Conservation (phyloP, 140 eudicot species). For the Stevia rebaudiana region DNA sequence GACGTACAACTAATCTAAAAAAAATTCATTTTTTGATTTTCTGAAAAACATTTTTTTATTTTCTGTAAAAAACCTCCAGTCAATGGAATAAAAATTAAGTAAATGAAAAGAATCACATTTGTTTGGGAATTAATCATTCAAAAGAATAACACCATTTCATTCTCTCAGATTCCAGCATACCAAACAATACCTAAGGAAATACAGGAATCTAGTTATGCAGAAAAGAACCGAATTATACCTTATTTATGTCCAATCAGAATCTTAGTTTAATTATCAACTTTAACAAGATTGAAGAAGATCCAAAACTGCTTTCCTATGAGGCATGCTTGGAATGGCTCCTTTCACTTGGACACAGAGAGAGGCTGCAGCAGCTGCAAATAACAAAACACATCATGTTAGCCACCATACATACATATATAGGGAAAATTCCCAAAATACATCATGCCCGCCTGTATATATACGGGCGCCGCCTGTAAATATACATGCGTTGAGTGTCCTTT, state of each 20-base stretch:
- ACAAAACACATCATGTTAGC: slow-evolving; percentile 16
- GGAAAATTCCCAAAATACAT: too few relatives aligned
- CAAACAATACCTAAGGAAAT: not conserved
- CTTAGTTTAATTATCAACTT: not conserved
- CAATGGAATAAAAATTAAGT: not conserved
- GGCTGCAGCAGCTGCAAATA: slow-evolving; percentile 89
- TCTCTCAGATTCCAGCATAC: not conserved
- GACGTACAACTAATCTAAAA: not conserved
- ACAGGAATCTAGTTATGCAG: not conserved
- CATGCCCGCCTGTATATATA: too few relatives aligned
- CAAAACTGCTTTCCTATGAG: slow-evolving; percentile 72
- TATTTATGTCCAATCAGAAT: slow-evolving; percentile 25
- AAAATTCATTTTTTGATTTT: not conserved
- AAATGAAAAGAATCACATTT: not conserved
- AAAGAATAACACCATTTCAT: not conserved
- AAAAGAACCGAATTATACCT: slow-evolving; percentile 26
- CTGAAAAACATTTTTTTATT: not conserved
- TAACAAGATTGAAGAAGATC: slow-evolving; percentile 56
- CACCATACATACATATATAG: not conserved
- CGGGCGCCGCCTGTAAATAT: too few relatives aligned
- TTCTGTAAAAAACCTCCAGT: not conserved
- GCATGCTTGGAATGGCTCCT: slow-evolving; percentile 99
- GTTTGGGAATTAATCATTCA: not conserved
- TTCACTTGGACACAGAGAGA: slow-evolving; percentile 96
- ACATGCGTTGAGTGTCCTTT: too few relatives aligned